Base-by-base conservation (phyloP, 345 rosid species). In the Acer negundo region DNA sequence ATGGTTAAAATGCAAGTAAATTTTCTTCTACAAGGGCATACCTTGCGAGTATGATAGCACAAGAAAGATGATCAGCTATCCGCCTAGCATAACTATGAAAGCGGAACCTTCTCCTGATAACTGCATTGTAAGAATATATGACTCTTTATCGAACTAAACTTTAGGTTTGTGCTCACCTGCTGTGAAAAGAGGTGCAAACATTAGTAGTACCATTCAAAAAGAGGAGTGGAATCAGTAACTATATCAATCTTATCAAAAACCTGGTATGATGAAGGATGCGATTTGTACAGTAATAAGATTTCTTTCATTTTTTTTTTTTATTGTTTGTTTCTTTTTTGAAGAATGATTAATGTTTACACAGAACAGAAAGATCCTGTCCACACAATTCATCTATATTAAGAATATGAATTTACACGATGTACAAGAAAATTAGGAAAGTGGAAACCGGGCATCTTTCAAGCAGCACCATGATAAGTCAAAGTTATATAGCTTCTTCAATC, bases 281-380 rank as follows among this genome's bases (percentile, higher is more conserved):
- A 68, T 35, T 61, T 23, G 58, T 58, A 77, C 55, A 73, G 62
- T 26, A 77, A 78, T 31, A 67, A 55, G 44, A 22, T 13, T 3
- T 26, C 24, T 70, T 80, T 44, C 64, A 3, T 75, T 53, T 47
- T 72, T 71, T 77, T 74, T 23, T 77, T 74, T 23, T 59, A 49
- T 12, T 44, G n/a, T 49, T 74, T 67, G 74, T 62, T 82, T 75
- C 67, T 67, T 66, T 40, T 77, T 72, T 69, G 86, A 86, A 82
- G 88, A 92, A 93, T 90, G 86, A 90, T 85, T 81, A 90, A 69
- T 87, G 92, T 84, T n/a, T 88, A 88, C 90, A 90, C 81, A 84
- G 79, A 85, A 89, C 77, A 73, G 67, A 80, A 81, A 76, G 67
- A 78, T 84, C 83, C 84, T 80, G 86, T 86, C 90, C 83, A 80